Base-by-base conservation (phyloP, 169 alveolate genomes). In the Plasmodium yoelii region DNA sequence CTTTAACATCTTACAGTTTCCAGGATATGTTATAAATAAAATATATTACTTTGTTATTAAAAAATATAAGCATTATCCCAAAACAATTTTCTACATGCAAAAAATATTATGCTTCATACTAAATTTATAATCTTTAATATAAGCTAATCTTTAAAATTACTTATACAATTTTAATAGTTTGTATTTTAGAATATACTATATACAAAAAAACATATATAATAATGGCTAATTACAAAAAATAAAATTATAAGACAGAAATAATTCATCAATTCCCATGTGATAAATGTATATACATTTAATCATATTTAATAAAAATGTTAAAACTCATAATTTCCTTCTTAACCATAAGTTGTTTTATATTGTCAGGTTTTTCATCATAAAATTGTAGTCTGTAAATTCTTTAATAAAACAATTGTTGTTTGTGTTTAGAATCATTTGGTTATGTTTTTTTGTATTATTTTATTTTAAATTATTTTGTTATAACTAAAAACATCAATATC, bases 351-450 rank as follows among this genome's bases (percentile, higher is more conserved):
- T 67, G 12, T 12, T 67, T 39, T 67, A 39, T 67, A 44, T 5
- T 42, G 18, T 67, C 22, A 46, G 18, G 34, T 39, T 4, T 67
- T 67, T 15, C 47, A 12, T 67, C 47, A 1, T 13, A 67, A 67
- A 67, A 44, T 46, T 44, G 22, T 8, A 7, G 10, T 9, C 12
- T 61, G 49, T 15, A 51, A 19, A 60, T 22, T 67, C 3, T 44
- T 42, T 5, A 67, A 67, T 67, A 46, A 67, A 67, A 15, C 15
- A 44, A n/a, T 15, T 42, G 6, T 15, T 15, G 1, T 0, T 67
- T 44, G 4, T 67, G 74, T 42, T 59, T 61, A 26, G 28, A 61
- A 61, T 61, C 28, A 26, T 61, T 61, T 22, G 71, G 7, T 61
- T 26, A 61, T 28, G 2, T 28, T 8, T 61, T 10, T 24, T 61